phyloP scores from a whole-genome alignment of 2,329 filamentous ascomycete genomes.

The Aspergillus tamarii region DNA sequence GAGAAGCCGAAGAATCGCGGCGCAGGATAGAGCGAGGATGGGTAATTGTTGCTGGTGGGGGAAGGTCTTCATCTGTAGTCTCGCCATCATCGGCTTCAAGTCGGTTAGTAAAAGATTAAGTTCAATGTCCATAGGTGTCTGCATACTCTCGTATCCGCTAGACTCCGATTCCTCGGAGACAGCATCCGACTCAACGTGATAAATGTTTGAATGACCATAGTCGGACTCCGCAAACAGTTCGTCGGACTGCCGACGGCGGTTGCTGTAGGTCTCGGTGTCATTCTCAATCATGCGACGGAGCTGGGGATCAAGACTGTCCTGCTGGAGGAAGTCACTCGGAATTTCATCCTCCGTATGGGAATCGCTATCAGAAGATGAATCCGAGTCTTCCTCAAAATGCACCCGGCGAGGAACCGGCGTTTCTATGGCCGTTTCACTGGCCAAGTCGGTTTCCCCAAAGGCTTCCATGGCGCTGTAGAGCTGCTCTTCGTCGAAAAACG shows the following conservation, averaged over 20 bases:
- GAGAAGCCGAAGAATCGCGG: constrained; percentile 49
- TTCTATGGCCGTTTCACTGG: constrained; percentile 42
- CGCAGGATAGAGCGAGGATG: constrained; percentile 55
- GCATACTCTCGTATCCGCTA: constrained; percentile 64
- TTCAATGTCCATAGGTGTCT: constrained; percentile 27
- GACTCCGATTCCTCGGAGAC: constrained; percentile 41
- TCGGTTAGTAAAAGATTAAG: constrained; percentile 48
- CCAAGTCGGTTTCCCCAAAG: constrained; percentile 40
- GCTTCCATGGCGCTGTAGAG: constrained; percentile 44
- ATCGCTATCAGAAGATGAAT: constrained; percentile 64
- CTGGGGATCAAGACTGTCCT: constrained; percentile 71
- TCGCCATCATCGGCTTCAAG: constrained; percentile 60
- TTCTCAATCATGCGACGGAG: constrained; percentile 75
- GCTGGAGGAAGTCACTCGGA: constrained; percentile 76
- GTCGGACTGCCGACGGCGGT: constrained; percentile 38
- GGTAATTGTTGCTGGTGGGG: constrained; percentile 51
- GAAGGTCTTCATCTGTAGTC: constrained; percentile 62
- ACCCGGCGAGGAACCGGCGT: constrained; percentile 64
- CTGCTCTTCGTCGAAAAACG: constrained; percentile 49
- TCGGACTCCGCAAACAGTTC: constrained; percentile 44
- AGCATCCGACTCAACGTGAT: constrained; percentile 51
- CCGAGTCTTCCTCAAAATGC: constrained; percentile 68
- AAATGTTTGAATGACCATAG: constrained; percentile 46
- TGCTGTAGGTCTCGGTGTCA: constrained; percentile 49
- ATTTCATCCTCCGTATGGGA: constrained; percentile 63